These are phyloP conservation scores for Ramaria rubella DNA, from an alignment of 768 basidiomycete species.

Conservation along the genomic window DNA sequence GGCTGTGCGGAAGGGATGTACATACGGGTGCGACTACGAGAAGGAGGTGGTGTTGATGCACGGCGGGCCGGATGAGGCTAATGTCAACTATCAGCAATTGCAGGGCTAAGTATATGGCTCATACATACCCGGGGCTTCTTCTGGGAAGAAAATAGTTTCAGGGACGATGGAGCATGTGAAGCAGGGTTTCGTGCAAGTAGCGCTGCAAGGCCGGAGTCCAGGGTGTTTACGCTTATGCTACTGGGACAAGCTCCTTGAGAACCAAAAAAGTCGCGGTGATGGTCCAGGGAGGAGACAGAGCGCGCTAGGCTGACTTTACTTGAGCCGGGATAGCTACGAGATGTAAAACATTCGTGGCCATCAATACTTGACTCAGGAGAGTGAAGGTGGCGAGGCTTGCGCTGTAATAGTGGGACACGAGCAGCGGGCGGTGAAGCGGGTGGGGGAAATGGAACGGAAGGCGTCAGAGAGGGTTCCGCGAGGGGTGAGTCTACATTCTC, in stretches of 20 bases:
- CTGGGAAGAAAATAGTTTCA: background rate
- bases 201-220: background rate
- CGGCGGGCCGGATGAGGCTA: background rate
- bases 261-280: background rate
- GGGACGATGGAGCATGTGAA: background rate
- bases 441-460: slow-evolving; percentile 8
- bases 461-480: background rate
- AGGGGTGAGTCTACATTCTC: background rate
- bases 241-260: background rate
- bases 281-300: slow-evolving; percentile 5
- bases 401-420: slow-evolving; percentile 3
- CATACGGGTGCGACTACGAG: background rate
- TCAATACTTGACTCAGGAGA: background rate
- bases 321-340: background rate
- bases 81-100: background rate
- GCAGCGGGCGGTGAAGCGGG: background rate
- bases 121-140: slow-evolving; percentile 4
- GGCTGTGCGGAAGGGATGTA: background rate
- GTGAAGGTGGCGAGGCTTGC: slow-evolving; percentile 2
- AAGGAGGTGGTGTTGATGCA: background rate
- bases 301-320: slow-evolving; percentile 5
- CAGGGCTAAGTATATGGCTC: background rate
- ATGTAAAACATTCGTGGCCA: background rate
- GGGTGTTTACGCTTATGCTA: slow-evolving; percentile 2
- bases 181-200: background rate